Conservation (phyloP, 441 rosid genomes). For the Adansonia grandidieri region DNA sequence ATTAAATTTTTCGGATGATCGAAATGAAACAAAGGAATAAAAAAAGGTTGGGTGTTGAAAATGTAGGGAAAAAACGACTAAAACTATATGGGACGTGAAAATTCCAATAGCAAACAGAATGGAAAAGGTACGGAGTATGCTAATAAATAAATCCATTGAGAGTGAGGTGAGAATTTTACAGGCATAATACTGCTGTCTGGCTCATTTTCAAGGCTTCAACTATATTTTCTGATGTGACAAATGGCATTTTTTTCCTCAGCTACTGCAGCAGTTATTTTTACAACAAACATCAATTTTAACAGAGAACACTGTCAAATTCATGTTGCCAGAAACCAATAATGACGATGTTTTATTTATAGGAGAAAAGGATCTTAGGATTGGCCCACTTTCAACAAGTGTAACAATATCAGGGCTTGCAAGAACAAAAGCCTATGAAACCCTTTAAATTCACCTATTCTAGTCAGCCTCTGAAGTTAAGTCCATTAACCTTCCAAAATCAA, state of each 20-base stretch:
- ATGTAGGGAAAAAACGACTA: too few species aligned
- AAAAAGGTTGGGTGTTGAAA: too few species aligned
- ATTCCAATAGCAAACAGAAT: constrained; percentile 3
- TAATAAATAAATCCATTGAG: constrained; percentile 13
- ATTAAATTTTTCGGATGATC: too few species aligned
- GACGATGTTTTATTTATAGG: too few species aligned
- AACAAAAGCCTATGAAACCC: too few species aligned
- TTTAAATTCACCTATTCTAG: too few species aligned
- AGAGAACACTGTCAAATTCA: constrained; percentile 19
- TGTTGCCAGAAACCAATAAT: not conserved
- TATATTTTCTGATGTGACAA: constrained; percentile 92
- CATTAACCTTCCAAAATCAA: too few species aligned
- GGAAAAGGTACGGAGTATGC: not conserved
- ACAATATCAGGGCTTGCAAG: too few species aligned
- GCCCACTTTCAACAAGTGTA: too few species aligned
- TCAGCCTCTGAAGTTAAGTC: too few species aligned
- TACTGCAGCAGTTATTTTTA: constrained; percentile 87
- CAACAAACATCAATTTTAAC: constrained; percentile 68
- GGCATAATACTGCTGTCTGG: constrained; percentile 99
- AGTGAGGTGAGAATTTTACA: constrained; percentile 41
- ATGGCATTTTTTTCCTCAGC: constrained; percentile 89
- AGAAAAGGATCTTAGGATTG: too few species aligned
- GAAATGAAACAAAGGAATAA: too few species aligned
- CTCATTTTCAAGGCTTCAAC: constrained; percentile 99
- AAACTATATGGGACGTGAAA: not conserved